Conservation (phyloP, 2,329 filamentous ascomycete species). For the Dactylella cylindrospora region DNA sequence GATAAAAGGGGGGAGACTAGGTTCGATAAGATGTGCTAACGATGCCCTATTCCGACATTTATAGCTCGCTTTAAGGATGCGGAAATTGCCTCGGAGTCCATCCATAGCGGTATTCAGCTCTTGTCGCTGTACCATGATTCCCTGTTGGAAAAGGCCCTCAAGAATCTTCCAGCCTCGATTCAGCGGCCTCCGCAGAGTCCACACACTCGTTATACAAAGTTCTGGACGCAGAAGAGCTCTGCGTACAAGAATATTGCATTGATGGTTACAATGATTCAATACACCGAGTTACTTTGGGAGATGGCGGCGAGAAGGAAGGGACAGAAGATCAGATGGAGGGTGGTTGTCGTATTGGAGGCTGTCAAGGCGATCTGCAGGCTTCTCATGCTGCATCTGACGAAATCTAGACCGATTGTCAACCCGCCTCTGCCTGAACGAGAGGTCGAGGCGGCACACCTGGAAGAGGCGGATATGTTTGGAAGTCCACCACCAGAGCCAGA, state of each 20-base stretch:
- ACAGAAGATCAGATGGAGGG: conserved; percentile 79
- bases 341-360: conserved; percentile 79
- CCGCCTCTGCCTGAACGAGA: conserved; percentile 86
- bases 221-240: conserved; percentile 64
- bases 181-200: conserved; percentile 53
- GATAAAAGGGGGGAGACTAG: no score
- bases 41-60: conserved; percentile 45
- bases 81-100: conserved; percentile 88
- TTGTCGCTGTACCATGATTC: conserved; percentile 91
- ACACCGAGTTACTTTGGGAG: conserved; percentile 94
- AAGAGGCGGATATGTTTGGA: conserved; percentile 53
- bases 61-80: conserved; percentile 84
- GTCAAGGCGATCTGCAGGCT: conserved; percentile 50
- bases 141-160: conserved; percentile 69
- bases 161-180: conserved; percentile 56
- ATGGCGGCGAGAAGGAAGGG: conserved; percentile 89
- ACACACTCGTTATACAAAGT: conserved; percentile 67
- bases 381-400: conserved; percentile 49
- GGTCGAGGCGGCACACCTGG: conserved; percentile 65
- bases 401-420: conserved; percentile 71
- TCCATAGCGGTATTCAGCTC: conserved; percentile 85
- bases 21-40: no score
- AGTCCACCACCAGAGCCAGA: conserved; percentile 54
- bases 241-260: conserved; percentile 80
- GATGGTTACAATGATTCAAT: conserved; percentile 84